Percentiles rank a stretch among this genome's conserved stretches.
These are phyloP conservation scores for Apiospora malaysiana DNA, from an alignment of 2,329 filamentous ascomycete species.

Conservation along the genomic window DNA sequence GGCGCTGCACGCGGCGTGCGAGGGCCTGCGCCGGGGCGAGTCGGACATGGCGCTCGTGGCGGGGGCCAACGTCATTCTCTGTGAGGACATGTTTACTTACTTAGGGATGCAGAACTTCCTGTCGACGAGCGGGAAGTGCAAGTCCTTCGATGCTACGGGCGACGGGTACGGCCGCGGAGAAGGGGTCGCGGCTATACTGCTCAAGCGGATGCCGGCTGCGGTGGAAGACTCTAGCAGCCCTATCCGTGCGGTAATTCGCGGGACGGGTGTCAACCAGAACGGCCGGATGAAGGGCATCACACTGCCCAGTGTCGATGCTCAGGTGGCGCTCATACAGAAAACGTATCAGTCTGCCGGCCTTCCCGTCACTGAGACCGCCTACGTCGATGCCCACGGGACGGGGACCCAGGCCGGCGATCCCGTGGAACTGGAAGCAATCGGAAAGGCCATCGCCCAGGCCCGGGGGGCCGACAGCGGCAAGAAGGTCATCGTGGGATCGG, in stretches of 20 bases:
- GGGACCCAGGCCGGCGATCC: slow-evolving; percentile 8
- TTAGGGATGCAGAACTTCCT: slow-evolving; percentile 36
- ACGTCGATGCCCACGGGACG: slow-evolving; percentile 17
- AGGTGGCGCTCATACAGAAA: slow-evolving; percentile 54
- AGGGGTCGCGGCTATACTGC: slow-evolving; percentile 39
- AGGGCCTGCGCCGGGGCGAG: slow-evolving; percentile 38
- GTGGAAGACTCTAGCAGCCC: slow-evolving; percentile 30
- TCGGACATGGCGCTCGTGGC: slow-evolving; percentile 37
- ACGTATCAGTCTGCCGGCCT: slow-evolving; percentile 54
- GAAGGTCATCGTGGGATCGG: neutral
- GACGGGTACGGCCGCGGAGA: slow-evolving; percentile 41
- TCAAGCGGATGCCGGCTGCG: slow-evolving; percentile 41
- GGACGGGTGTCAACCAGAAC: slow-evolving; percentile 15
- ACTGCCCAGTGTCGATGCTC: slow-evolving; percentile 31
- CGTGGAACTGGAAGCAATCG: slow-evolving; percentile 19
- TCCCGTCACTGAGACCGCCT: neutral
- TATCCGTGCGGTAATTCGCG: slow-evolving; percentile 11
- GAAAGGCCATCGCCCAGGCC: neutral
- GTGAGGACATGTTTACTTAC: slow-evolving; percentile 40
- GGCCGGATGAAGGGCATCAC: slow-evolving; percentile 19
- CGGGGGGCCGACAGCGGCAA: neutral
- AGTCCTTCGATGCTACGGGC: slow-evolving; percentile 32
- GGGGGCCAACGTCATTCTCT: slow-evolving; percentile 41
- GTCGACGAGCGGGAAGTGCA: slow-evolving; percentile 31
- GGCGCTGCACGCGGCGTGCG: slow-evolving; percentile 39